Evolutionary conservation across 2,329 filamentous ascomycete species (phyloP), one percentile per base, ranked within the genome.

Genomic region (Magnaporthales sp.): DNA sequence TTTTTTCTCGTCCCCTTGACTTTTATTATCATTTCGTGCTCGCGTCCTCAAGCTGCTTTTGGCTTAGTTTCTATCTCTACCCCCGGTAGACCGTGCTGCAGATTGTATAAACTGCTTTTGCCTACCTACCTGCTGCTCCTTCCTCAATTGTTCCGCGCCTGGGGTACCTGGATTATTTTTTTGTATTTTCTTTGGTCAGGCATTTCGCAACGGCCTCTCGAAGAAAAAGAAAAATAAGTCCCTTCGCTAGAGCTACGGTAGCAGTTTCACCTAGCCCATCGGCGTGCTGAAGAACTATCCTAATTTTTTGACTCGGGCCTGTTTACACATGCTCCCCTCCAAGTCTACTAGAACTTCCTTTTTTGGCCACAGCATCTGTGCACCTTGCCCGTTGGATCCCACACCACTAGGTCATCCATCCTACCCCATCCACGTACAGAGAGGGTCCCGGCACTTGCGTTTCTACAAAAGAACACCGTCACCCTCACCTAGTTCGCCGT

Each of bases 31-130:
- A 74, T 75, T 74, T 46, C 38, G 38, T 46, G 73, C 70, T 78
- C 75, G 75, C 77, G 75, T 77, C 71, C 72, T 72, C 71, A 73
- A 72, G 70, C 76, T 74, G 71, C 72, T 77, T 79, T 71, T 70
- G 75, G 76, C 72, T 74, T 79, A 79, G 77, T 73, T 69, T 70
- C 69, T 51, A 65, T 46, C 26, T 30, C 26, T 30, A 38, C 13
- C 38, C 38, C 38, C 38, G 38, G 38, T 46, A 46, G 38, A 46
- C 24, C 32, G 24, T 51, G 29, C 62, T 22, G 58, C 58, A n/a
- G 60, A 22, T 38, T 38, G 7, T 38, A 51, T 64, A 64, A 64
- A 24, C 30, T 38, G 32, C 31, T 27, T 64, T 64, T 64, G 60
- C n/a, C n/a, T 38, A 46, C 38, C 38, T 46, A 46, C 38, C 38